Conservation (phyloP, 106 monocot genomes). For the Dactylorhiza incarnata region DNA sequence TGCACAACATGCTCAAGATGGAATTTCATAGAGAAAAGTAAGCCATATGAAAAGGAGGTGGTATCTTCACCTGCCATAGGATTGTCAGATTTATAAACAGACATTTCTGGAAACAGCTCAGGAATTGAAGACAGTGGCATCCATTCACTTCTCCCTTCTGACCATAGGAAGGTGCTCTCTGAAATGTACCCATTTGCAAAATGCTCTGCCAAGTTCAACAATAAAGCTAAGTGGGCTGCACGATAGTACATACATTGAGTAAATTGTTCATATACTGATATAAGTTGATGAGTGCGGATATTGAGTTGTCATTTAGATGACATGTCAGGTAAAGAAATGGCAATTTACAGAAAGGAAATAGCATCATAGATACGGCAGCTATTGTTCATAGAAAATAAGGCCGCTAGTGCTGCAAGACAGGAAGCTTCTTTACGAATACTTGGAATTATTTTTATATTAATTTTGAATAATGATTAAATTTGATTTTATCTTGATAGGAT, state of each 20-base stretch:
- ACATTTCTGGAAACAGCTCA: conserved; percentile 32
- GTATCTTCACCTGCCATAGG: conserved; percentile 25
- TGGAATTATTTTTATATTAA: too few species aligned
- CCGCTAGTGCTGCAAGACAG: too few species aligned
- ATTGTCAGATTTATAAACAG: conserved; percentile 9
- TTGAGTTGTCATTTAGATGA: not conserved
- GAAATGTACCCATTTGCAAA: conserved; percentile 62
- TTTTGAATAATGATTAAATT: too few species aligned
- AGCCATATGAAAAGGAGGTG: not conserved
- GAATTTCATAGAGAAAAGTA: not conserved
- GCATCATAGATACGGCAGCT: not conserved
- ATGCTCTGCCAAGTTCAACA: conserved; percentile 63
- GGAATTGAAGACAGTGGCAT: conserved; percentile 66
- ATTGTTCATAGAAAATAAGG: not conserved
- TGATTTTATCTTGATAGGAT: too few species aligned
- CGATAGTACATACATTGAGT: conserved; percentile 5
- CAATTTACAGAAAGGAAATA: not conserved
- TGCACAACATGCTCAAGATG: not conserved
- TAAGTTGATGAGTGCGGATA: not conserved
- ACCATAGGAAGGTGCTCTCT: conserved; percentile 65
- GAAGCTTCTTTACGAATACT: too few species aligned
- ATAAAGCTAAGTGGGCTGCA: conserved; percentile 16
- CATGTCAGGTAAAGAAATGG: conserved; percentile 1
- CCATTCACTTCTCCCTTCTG: conserved; percentile 84
- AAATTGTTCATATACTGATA: not conserved